Percentiles rank a stretch among this genome's conserved stretches.
phyloP scores from a whole-genome alignment of 305 asterid genomes.

The Rubia tinctorum region DNA sequence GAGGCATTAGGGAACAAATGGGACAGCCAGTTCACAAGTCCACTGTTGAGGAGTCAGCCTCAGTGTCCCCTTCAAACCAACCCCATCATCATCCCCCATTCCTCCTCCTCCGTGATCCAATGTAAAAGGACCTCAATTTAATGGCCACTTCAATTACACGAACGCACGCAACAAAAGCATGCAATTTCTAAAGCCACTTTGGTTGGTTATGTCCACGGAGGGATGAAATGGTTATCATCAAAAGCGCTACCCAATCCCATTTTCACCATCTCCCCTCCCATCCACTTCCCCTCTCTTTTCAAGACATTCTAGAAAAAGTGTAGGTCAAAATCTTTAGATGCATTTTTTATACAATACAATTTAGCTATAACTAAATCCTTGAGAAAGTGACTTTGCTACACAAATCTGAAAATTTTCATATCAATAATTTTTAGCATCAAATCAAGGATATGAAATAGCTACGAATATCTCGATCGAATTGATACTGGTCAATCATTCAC shows the following conservation, averaged over 20 bases:
- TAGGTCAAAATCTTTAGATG: background rate
- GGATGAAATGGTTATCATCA: background rate
- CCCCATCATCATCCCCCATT: constrained; percentile 39
- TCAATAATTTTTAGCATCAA: too few relatives aligned
- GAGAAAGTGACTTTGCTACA: too few relatives aligned
- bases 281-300: background rate
- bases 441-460: too few relatives aligned
- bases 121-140: constrained; percentile 20
- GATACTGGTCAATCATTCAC: too few relatives aligned
- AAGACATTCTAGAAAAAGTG: background rate
- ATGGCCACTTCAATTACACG: constrained; percentile 38
- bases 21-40: constrained; percentile 43
- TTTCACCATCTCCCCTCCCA: background rate
- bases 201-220: constrained; percentile 14
- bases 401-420: too few relatives aligned
- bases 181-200: constrained; percentile 43
- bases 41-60: constrained; percentile 72
- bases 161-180: constrained; percentile 51
- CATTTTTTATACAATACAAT: background rate
- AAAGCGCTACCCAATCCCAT: background rate
- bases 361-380: too few relatives aligned
- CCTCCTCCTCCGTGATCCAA: constrained; percentile 15
- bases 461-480: too few relatives aligned
- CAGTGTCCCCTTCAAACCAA: constrained; percentile 44
- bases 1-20: constrained; percentile 57